These are phyloP conservation scores for Yamadazyma nakazawae DNA, from an alignment of 805 yeast species.

Conservation along the genomic window DNA sequence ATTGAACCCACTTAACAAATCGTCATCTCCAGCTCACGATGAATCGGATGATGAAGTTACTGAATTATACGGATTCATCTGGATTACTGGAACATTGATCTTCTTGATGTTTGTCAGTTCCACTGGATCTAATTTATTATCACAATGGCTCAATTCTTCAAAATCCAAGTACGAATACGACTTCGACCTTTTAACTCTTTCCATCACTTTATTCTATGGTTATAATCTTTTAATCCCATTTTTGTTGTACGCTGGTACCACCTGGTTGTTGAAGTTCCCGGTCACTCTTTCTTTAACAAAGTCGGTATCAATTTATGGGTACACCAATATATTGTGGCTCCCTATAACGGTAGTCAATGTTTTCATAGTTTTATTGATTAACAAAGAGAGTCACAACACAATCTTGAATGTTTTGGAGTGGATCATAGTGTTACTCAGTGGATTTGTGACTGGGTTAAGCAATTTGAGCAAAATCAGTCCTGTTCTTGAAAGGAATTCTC, in stretches of 20 bases:
- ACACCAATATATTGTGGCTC: constrained; percentile 81
- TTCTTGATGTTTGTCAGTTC: constrained; percentile 72
- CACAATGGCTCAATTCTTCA: constrained; percentile 48
- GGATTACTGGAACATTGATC: constrained; percentile 85
- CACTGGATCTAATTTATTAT: constrained; percentile 63
- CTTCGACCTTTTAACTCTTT: constrained; percentile 61
- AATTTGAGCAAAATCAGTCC: constrained; percentile 47
- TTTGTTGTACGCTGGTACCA: constrained; percentile 47
- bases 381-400: constrained; percentile 27
- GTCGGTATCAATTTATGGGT: constrained; percentile 76
- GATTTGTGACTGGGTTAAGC: constrained; percentile 55
- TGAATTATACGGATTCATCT: constrained; percentile 84
- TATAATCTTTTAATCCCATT: constrained; percentile 69
- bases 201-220: constrained; percentile 70
- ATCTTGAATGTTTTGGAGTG: constrained; percentile 56
- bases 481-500: constrained; percentile 31
- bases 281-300: constrained; percentile 51
- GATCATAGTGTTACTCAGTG: constrained; percentile 59
- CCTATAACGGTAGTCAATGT: constrained; percentile 68
- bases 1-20: constrained; percentile 47
- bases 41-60: constrained; percentile 37
- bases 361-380: constrained; percentile 51
- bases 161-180: constrained; percentile 47
- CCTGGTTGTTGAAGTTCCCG: constrained; percentile 52
- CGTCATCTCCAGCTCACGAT: constrained; percentile 13